A percentile compares a stretch with the other conserved stretches of the same genome.
Conservation (phyloP, 2,329 filamentous ascomycete genomes). For the Arthrinium puccinioides region DNA sequence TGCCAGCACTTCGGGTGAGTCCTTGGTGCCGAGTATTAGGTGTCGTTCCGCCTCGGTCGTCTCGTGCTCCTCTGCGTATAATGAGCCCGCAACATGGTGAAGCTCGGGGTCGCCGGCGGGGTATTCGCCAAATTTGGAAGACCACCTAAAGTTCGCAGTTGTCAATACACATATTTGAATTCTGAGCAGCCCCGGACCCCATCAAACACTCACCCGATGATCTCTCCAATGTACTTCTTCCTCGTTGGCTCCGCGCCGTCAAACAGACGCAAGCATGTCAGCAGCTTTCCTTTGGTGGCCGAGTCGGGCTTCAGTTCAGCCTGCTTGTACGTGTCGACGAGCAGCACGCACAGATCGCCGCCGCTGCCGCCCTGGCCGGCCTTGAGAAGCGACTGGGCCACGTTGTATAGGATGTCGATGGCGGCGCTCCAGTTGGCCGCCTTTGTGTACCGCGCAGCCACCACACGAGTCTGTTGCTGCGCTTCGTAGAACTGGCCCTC, state of each 20-base stretch:
- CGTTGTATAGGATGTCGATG: conserved; percentile 77
- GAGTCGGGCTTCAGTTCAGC: conserved; percentile 72
- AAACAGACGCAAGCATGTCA: conserved; percentile 77
- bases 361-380: conserved; percentile 92
- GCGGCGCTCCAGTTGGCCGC: conserved; percentile 76
- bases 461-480: conserved; percentile 94
- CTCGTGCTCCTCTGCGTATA: conserved; percentile 91
- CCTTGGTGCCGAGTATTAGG: conserved; percentile 78
- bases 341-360: conserved; percentile 78
- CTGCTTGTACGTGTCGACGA: conserved; percentile 88
- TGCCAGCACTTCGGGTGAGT: conserved; percentile 74
- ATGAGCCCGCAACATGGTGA: conserved; percentile 80
- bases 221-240: conserved; percentile 86
- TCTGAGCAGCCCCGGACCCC: neutral
- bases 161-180: conserved; percentile 2
- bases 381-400: conserved; percentile 77
- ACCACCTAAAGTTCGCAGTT: conserved; percentile 77
- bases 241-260: conserved; percentile 77
- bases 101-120: conserved; percentile 90
- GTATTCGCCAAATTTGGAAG: conserved; percentile 74
- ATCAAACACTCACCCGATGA: conserved; percentile 57
- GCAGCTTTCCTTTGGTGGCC: conserved; percentile 64
- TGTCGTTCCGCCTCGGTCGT: conserved; percentile 91
- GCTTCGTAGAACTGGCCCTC: conserved; percentile 97
- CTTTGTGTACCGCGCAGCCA: conserved; percentile 91